These are phyloP conservation scores for Candida khao-thaluensis DNA, from an alignment of 805 yeast species.

Conservation along the genomic window DNA sequence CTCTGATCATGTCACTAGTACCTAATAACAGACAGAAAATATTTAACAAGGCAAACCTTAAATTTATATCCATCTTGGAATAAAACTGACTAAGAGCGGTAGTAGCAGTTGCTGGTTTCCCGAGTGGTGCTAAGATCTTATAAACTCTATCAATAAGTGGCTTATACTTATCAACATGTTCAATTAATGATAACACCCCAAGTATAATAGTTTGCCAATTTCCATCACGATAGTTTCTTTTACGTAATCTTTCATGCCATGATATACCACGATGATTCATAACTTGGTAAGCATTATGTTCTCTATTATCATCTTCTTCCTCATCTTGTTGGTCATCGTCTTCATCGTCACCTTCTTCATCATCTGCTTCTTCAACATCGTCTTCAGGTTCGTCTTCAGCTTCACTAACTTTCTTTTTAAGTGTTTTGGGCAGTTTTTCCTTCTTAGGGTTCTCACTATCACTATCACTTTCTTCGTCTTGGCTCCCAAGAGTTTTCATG, in stretches of 20 bases:
- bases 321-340: slow-evolving; percentile 19
- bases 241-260: slow-evolving; percentile 79
- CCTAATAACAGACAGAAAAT: slow-evolving; percentile 64
- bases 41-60: slow-evolving; percentile 56
- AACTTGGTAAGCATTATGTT: slow-evolving; percentile 45
- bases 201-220: slow-evolving; percentile 78
- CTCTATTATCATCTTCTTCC: slow-evolving; percentile 21
- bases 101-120: slow-evolving; percentile 46
- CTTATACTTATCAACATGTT: slow-evolving; percentile 54
- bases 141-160: slow-evolving; percentile 51
- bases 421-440: too few species aligned
- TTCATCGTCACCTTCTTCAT: slow-evolving; percentile 17
- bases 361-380: slow-evolving; percentile 25
- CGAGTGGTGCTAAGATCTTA: slow-evolving; percentile 56
- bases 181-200: slow-evolving; percentile 66
- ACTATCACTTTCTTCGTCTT: slow-evolving; percentile 23
- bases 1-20: slow-evolving; percentile 57
- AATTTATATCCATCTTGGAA: slow-evolving; percentile 46
- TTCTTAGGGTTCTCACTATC: slow-evolving; percentile 17
- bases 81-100: slow-evolving; percentile 57
- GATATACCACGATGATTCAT: slow-evolving; percentile 57
- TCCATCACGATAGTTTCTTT: slow-evolving; percentile 76
- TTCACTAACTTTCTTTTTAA: slow-evolving; percentile 14
- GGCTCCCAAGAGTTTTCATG: slow-evolving; percentile 17
- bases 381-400: slow-evolving; percentile 12